phyloP scores from a whole-genome alignment of 2,329 filamentous ascomycete genomes.

The Talaromyces sp. region DNA sequence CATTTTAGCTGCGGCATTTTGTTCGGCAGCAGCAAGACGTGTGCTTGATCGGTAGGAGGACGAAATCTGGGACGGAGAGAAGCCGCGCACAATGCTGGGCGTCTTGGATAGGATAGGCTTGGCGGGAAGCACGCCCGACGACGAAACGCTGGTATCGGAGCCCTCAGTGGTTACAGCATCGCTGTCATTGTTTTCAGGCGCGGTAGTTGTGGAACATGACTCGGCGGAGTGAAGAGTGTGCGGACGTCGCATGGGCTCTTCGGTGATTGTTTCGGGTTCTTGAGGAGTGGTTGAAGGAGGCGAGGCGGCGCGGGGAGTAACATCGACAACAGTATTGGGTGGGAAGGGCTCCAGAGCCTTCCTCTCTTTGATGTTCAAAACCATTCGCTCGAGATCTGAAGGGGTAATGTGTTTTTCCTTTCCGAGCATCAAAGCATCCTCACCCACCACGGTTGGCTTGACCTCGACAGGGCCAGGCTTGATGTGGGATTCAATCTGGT shows the following conservation, averaged over 20 bases:
- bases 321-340: slow-evolving; percentile 39
- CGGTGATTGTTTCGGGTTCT: background rate
- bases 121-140: slow-evolving; percentile 42
- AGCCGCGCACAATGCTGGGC: slow-evolving; percentile 77
- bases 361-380: slow-evolving; percentile 84
- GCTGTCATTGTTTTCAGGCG: slow-evolving; percentile 43
- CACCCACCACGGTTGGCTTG: slow-evolving; percentile 48
- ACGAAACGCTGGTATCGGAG: slow-evolving; percentile 62
- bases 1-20: slow-evolving; percentile 40
- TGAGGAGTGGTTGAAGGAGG: slow-evolving; percentile 28
- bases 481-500: slow-evolving; percentile 54
- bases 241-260: slow-evolving; percentile 29
- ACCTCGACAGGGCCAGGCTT: slow-evolving; percentile 66
- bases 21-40: slow-evolving; percentile 49
- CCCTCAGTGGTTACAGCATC: slow-evolving; percentile 44
- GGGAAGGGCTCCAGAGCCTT: slow-evolving; percentile 61
- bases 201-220: slow-evolving; percentile 60
- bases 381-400: slow-evolving; percentile 88
- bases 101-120: slow-evolving; percentile 52
- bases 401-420: slow-evolving; percentile 89
- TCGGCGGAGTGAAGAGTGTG: slow-evolving; percentile 33
- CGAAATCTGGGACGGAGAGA: slow-evolving; percentile 71
- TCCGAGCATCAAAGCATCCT: slow-evolving; percentile 65
- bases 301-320: slow-evolving; percentile 43
- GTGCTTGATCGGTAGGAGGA: slow-evolving; percentile 64